These are phyloP conservation scores for Trichodelitschia bisporula DNA, from an alignment of 495 filamentous ascomycete species.

Conservation along the genomic window DNA sequence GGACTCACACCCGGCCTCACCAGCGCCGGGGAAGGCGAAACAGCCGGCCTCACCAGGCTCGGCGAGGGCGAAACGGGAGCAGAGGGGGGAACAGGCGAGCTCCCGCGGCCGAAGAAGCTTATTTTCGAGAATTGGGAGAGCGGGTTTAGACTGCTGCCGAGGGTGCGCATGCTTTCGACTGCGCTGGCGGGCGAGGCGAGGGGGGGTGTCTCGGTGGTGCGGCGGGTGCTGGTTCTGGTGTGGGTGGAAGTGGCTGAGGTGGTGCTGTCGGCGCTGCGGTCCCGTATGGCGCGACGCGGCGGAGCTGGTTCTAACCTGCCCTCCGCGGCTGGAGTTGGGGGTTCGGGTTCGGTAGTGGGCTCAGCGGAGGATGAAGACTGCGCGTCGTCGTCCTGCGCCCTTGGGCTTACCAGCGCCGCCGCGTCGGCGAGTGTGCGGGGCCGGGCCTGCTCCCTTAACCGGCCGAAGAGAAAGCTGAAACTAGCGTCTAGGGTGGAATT, in stretches of 20 bases:
- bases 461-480: constrained; percentile 82
- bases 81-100: constrained; percentile 15
- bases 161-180: constrained; percentile 59
- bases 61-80: no score
- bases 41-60: no score
- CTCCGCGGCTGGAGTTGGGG: no score
- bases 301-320: constrained; percentile 37
- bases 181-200: constrained; percentile 22
- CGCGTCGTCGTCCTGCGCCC: constrained; percentile 26
- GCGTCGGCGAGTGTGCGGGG: constrained; percentile 87
- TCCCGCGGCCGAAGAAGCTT: constrained; percentile 42
- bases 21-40: no score
- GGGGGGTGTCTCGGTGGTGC: constrained; percentile 1
- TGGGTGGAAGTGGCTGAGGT: constrained; percentile 15
- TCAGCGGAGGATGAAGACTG: constrained; percentile 13
- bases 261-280: constrained; percentile 56
- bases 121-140: constrained; percentile 52
- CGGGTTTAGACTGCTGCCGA: constrained; percentile 64
- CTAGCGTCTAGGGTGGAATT: constrained; percentile 67
- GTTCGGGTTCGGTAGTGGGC: constrained; percentile 18
- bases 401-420: constrained; percentile 57
- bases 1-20: no score
- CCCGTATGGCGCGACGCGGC: constrained; percentile 32
- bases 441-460: constrained; percentile 38
- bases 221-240: constrained; percentile 18